These are phyloP conservation scores for Trichophyton schoenleinii DNA, from an alignment of 2,329 filamentous ascomycete species.

Conservation along the genomic window DNA sequence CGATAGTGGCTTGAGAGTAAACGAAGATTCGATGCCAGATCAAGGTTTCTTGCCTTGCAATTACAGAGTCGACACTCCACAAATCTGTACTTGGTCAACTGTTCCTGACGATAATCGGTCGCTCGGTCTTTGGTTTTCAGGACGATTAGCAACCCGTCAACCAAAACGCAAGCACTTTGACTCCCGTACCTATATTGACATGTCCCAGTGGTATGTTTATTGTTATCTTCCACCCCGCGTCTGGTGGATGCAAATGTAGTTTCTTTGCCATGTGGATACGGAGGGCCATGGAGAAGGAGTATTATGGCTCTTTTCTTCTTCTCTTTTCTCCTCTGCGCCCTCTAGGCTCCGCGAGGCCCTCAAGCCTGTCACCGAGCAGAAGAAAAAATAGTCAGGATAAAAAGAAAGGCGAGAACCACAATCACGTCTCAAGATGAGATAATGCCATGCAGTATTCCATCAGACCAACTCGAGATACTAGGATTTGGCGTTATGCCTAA, in stretches of 20 bases:
- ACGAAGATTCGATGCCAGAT: conserved; percentile 1
- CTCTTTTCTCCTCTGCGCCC: background rate
- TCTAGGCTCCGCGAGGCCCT: background rate
- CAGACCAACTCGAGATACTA: background rate
- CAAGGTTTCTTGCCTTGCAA: background rate
- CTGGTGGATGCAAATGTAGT: background rate
- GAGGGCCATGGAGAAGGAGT: background rate
- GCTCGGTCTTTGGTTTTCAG: background rate
- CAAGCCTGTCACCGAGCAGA: background rate
- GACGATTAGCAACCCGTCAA: background rate
- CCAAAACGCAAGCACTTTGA: too few relatives aligned
- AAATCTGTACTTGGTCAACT: background rate
- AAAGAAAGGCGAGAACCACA: background rate
- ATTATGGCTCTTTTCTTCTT: background rate
- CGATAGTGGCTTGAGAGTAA: background rate
- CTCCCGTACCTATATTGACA: background rate
- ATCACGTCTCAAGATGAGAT: background rate
- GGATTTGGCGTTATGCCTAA: background rate
- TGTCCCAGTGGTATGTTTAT: background rate
- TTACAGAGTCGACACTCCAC: background rate
- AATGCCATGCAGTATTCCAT: background rate
- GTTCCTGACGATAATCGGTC: background rate
- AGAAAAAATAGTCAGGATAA: background rate
- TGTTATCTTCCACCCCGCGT: background rate
- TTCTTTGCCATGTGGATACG: conserved; percentile 1